phyloP scores from a whole-genome alignment of 345 rosid species.

The Hibiscus trionum region DNA sequence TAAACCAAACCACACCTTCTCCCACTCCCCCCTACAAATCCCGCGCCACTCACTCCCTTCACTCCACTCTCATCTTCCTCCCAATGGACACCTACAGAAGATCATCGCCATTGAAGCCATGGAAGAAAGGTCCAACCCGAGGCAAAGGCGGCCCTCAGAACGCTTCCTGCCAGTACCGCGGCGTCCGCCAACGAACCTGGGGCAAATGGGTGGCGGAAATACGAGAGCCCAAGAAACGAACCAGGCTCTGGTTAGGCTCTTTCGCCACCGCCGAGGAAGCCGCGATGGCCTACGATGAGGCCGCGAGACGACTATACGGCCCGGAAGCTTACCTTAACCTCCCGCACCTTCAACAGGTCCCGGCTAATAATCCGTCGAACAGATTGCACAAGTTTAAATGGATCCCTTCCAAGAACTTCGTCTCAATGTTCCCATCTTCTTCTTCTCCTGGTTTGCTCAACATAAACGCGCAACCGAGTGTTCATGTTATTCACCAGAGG shows the following conservation, averaged over 20 bases:
- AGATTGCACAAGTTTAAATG: conserved; percentile 47
- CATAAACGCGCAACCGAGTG: conserved; percentile 78
- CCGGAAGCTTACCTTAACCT: conserved; percentile 81
- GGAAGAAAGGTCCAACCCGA: conserved; percentile 61
- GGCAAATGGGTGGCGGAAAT: conserved; percentile 99
- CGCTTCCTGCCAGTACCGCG: conserved; percentile 72
- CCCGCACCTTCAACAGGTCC: conserved; percentile 55
- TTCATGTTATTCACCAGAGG: conserved; percentile 77
- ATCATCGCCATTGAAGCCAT: conserved; percentile 5
- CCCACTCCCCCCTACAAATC: neutral
- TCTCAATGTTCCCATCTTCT: conserved; percentile 81
- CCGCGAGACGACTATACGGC: conserved; percentile 68
- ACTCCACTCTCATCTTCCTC: neutral
- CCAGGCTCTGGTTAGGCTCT: conserved; percentile 84
- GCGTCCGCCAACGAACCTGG: conserved; percentile 94
- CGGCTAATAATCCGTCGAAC: conserved; percentile 4
- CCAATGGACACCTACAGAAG: neutral
- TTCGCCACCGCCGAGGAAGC: conserved; percentile 92
- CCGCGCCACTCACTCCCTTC: conserved; percentile 2
- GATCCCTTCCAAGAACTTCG: conserved; percentile 76
- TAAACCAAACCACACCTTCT: neutral
- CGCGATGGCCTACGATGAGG: conserved; percentile 91
- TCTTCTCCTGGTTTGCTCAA: conserved; percentile 68
- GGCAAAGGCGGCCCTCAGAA: conserved; percentile 95
- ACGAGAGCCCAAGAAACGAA: conserved; percentile 86